These are phyloP conservation scores for Aspergillus cristatus DNA, from an alignment of 495 filamentous ascomycete species.

Conservation along the genomic window DNA sequence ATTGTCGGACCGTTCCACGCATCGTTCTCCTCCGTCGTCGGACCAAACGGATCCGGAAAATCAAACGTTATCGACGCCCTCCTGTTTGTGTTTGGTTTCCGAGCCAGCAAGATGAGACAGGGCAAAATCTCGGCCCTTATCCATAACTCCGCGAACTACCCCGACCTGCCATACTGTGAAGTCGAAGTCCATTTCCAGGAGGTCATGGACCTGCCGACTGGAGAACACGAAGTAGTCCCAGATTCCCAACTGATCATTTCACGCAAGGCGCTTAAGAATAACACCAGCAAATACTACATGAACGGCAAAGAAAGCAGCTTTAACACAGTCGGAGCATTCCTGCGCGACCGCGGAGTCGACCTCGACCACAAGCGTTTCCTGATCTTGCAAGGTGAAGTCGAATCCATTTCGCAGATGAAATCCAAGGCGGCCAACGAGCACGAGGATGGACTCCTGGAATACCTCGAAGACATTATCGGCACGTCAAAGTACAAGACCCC, in stretches of 20 bases:
- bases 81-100: constrained; percentile 96
- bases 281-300: constrained; percentile 96
- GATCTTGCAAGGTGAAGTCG: constrained; percentile 95
- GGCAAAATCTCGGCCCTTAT: constrained; percentile 97
- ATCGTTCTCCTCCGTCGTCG: constrained; percentile 98
- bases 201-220: constrained; percentile 76
- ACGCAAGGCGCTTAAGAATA: constrained; percentile 92
- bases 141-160: constrained; percentile 83
- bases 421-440: constrained; percentile 89
- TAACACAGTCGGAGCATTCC: constrained; percentile 78
- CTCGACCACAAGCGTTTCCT: constrained; percentile 97
- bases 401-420: constrained; percentile 99
- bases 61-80: constrained; percentile 98
- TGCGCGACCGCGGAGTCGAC: constrained; percentile 83
- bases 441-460: constrained; percentile 92
- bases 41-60: constrained; percentile 95
- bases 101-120: constrained; percentile 98
- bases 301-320: constrained; percentile 82
- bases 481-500: constrained; percentile 96
- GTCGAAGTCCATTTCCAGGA: constrained; percentile 94
- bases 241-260: constrained; percentile 81
- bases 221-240: constrained; percentile 62
- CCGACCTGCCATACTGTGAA: constrained; percentile 81
- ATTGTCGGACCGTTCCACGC: constrained; percentile 94
- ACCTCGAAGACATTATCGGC: constrained; percentile 96